Evolutionary conservation across 2,329 filamentous ascomycete species (phyloP), one percentile per base, ranked within the genome.

Genomic region (Colletotrichum godetiae): DNA sequence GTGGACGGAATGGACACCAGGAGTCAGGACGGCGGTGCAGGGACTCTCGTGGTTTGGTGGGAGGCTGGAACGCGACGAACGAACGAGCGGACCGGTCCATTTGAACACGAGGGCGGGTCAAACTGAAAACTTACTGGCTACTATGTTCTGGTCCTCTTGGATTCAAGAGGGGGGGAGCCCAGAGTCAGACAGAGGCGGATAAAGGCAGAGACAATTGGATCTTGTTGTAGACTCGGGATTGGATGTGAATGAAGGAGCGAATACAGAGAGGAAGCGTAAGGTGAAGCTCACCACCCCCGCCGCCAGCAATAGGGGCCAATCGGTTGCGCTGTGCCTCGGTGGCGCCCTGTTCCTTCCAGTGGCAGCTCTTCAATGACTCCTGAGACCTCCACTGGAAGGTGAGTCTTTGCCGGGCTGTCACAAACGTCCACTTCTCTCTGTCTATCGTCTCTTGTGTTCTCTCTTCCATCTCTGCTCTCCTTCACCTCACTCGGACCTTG

Each of bases 361-460:
- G 59, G 37, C 46, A 63, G 63, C 64, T 68, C 57, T 24, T n/a
- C 70, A 64, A 55, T 69, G 59, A 64, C 62, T 69, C 58, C 67
- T 64, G 24, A 24, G n/a, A 11, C 33, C 35, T 22, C 22, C 27
- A 29, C 27, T 29, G 27, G 27, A 29, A 29, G 19, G 58, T 37
- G 35, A 61, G 29, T 24, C 33, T 46, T 61, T 31, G 27, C 59
- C 29, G 37, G 59, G 31, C 49, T 42, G 27, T 49, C 42, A 53
- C 35, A 35, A 67, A 33, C 65, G 27, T 46, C 64, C 52, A 33
- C 31, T 55, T 63, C 24, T 22, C 49, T 59, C 13, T 42, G 2
- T 42, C 5, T 42, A 42, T 7, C 37, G 37, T 42, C 37, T 42
- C 37, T 42, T 42, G 13, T 42, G 13, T 35, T 67, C 62, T 55